phyloP scores from a whole-genome alignment of 176 grass and related monocot species.

The Aegilops longissima region DNA sequence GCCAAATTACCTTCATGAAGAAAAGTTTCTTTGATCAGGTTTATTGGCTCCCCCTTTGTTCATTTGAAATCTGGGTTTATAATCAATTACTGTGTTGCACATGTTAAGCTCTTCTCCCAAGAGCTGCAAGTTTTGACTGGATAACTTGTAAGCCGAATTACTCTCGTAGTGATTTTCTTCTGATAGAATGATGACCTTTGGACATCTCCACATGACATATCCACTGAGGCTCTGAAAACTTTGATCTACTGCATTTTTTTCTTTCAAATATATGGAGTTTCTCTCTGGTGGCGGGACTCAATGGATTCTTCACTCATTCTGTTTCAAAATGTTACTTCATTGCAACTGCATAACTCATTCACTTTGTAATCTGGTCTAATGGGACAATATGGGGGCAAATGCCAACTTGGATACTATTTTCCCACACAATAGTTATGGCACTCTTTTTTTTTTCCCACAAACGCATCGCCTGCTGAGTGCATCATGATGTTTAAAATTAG shows the following conservation, averaged over 20 bases:
- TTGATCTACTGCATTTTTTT: background rate
- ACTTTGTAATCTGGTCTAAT: background rate
- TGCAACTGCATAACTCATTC: constrained; percentile 11
- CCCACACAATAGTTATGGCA: constrained; percentile 19
- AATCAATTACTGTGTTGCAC: background rate
- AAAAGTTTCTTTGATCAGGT: constrained; percentile 87
- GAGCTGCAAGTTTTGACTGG: constrained; percentile 1
- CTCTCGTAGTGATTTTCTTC: constrained; percentile 9
- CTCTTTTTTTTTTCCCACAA: background rate
- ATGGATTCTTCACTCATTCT: constrained; percentile 1
- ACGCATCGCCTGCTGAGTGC: constrained; percentile 1
- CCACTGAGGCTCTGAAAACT: background rate
- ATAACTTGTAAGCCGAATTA: constrained; percentile 1
- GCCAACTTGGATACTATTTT: constrained; percentile 15
- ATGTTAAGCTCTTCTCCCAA: background rate
- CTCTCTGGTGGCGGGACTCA: background rate
- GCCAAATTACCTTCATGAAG: constrained; percentile 59
- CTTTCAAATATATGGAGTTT: background rate
- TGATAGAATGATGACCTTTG: background rate
- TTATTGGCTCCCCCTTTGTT: constrained; percentile 6
- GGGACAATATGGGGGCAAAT: background rate
- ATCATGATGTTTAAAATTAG: constrained; percentile 27
- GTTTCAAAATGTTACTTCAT: background rate
- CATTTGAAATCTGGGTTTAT: background rate
- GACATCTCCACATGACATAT: background rate